Conservation (phyloP, 1,284 basidiomycete genomes). For the Ceratobasidium sp. region DNA sequence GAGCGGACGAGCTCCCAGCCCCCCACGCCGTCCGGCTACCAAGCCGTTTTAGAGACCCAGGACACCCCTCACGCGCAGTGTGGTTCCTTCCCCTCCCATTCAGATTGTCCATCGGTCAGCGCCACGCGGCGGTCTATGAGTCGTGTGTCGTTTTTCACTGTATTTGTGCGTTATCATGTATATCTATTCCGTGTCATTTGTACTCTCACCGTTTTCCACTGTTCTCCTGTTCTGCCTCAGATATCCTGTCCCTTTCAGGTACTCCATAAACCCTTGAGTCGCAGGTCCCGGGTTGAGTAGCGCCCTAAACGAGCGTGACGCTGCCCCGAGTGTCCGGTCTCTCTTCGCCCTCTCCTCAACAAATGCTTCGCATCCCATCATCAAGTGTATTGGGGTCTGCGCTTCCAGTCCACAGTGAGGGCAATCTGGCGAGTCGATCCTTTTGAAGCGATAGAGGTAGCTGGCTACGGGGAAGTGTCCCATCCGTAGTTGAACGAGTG, state of each 20-base stretch:
- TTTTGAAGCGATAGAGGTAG: constrained; percentile 12
- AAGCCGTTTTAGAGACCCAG: too few relatives aligned
- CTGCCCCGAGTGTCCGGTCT: not conserved
- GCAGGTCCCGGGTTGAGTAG: constrained; percentile 6
- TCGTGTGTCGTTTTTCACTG: too few relatives aligned
- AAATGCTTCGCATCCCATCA: constrained; percentile 3
- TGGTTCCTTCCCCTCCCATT: too few relatives aligned
- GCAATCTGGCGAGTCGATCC: not conserved
- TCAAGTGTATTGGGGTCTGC: not conserved
- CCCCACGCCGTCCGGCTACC: too few relatives aligned
- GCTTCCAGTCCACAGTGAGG: not conserved
- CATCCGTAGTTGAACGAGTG: constrained; percentile 4
- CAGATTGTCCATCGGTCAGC: too few relatives aligned
- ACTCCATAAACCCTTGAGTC: not conserved
- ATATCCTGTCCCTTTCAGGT: not conserved
- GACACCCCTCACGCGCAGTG: too few relatives aligned
- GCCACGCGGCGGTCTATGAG: too few relatives aligned
- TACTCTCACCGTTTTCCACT: too few relatives aligned
- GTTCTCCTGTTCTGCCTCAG: not conserved
- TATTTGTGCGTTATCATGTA: too few relatives aligned
- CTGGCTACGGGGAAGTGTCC: constrained; percentile 13
- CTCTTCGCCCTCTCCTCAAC: not conserved
- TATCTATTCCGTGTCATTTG: too few relatives aligned
- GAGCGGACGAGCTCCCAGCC: too few relatives aligned
- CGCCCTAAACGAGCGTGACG: not conserved